phyloP scores from a whole-genome alignment of 768 basidiomycete species.

The Mrakia hoshinonis region DNA sequence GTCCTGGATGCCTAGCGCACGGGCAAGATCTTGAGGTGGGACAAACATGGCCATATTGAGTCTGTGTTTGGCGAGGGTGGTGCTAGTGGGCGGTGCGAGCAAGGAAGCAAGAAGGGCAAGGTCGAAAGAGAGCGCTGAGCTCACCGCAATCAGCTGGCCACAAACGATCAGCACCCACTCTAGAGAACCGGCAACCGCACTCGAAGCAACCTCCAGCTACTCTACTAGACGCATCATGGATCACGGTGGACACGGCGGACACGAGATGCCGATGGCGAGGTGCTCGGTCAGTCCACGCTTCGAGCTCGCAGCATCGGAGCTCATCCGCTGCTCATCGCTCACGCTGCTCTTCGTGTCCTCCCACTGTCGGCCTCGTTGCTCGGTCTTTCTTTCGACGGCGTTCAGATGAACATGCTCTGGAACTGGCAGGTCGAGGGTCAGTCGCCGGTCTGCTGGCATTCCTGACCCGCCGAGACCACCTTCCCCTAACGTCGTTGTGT shows the following conservation, averaged over 20 bases:
- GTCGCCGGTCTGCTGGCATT: not conserved
- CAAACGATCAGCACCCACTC: no score
- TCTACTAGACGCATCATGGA: not conserved
- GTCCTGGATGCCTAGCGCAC: not conserved
- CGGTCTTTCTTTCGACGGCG: not conserved
- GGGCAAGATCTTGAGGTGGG: slow-evolving; percentile 5
- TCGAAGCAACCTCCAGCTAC: no score
- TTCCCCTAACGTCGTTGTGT: no score
- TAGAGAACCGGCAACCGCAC: no score
- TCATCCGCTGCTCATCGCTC: not conserved
- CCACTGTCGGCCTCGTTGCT: no score
- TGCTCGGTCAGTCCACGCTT: slow-evolving; percentile 11
- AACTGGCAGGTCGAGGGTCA: slow-evolving; percentile 26
- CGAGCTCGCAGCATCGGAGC: not conserved
- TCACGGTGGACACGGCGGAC: slow-evolving; percentile 24
- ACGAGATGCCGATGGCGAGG: slow-evolving; percentile 14
- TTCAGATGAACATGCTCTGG: slow-evolving; percentile 27
- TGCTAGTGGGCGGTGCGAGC: no score
- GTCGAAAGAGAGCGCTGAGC: no score
- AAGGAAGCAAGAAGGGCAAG: no score
- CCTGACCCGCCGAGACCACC: no score
- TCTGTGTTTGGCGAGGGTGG: no score
- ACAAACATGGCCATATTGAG: not conserved
- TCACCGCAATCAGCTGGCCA: no score
- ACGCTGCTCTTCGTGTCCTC: not conserved